These are phyloP conservation scores for Trypanosoma grayi DNA, from an alignment of 208 protist genomes.

Conservation along the genomic window DNA sequence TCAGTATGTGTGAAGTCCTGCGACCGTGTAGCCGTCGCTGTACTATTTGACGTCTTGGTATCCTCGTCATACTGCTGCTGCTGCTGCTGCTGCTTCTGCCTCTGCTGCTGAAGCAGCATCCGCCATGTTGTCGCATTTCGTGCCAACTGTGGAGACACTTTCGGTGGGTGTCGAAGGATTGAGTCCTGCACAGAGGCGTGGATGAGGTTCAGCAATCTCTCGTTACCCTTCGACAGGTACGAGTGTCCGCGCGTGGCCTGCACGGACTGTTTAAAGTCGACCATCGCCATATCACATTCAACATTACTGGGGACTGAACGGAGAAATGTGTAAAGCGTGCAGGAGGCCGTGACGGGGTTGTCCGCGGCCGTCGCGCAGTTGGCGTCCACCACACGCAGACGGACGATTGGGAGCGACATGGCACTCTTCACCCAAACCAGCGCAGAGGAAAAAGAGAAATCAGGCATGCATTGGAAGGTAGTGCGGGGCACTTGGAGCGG, in stretches of 20 bases:
- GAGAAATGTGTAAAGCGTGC: conserved; percentile 79
- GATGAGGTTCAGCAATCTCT: conserved; percentile 37
- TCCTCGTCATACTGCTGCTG: background rate
- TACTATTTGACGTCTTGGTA: no score
- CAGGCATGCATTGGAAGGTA: no score
- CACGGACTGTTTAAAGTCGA: conserved; percentile 41
- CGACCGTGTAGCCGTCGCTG: background rate
- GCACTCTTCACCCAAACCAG: background rate
- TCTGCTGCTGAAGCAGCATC: background rate
- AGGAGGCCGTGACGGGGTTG: conserved; percentile 51
- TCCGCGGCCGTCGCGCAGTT: conserved; percentile 43
- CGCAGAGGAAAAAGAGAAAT: no score
- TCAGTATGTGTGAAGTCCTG: background rate
- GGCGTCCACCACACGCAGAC: conserved; percentile 37
- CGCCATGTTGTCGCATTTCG: conserved; percentile 15
- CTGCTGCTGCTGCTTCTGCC: background rate
- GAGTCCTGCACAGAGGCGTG: conserved; percentile 40
- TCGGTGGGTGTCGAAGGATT: conserved; percentile 43
- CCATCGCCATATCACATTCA: conserved; percentile 49
- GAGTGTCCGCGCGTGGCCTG: conserved; percentile 20
- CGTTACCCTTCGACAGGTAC: conserved; percentile 25
- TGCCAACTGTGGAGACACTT: conserved; percentile 35
- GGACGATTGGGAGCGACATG: conserved; percentile 68
- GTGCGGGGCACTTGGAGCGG: no score
- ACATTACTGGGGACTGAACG: conserved; percentile 48